A percentile compares a stretch with the other conserved stretches of the same genome.
phyloP scores from a whole-genome alignment of 2,329 filamentous ascomycete species.

The Talaromyces sp. region DNA sequence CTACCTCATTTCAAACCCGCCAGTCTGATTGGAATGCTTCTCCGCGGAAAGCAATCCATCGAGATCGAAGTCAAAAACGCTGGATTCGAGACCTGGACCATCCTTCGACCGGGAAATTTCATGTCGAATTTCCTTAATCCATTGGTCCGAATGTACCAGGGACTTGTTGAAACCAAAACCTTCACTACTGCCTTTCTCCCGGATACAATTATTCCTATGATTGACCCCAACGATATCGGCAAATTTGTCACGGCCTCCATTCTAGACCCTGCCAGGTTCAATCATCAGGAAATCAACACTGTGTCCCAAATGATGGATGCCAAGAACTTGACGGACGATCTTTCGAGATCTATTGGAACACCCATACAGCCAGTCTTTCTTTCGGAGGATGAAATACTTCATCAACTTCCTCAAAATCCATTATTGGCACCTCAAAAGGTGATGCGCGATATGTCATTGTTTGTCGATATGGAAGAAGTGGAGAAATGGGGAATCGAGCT shows the following conservation, averaged over 20 bases:
- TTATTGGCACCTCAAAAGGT: constrained; percentile 44
- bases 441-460: constrained; percentile 39
- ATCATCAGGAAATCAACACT: constrained; percentile 44
- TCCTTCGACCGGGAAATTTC: constrained; percentile 56
- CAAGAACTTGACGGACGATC: constrained; percentile 39
- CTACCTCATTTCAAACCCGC: constrained; percentile 30
- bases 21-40: constrained; percentile 30
- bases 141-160: constrained; percentile 44
- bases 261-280: constrained; percentile 45
- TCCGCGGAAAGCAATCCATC: constrained; percentile 47
- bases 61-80: constrained; percentile 43
- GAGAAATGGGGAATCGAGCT: constrained; percentile 46
- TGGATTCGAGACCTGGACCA: constrained; percentile 50
- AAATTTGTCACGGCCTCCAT: constrained; percentile 50
- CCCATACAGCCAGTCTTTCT: constrained; percentile 44
- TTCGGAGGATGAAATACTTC: constrained; percentile 46
- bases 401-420: constrained; percentile 37
- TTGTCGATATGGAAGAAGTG: constrained; percentile 37
- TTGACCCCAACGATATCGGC: constrained; percentile 54
- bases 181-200: constrained; percentile 42
- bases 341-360: constrained; percentile 39
- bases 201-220: constrained; percentile 45
- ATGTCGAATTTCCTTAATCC: constrained; percentile 55
- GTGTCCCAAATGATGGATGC: constrained; percentile 46
- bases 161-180: constrained; percentile 41